Evolutionary conservation across 108 stramenopile genomes (phyloP).

Genomic region (Cyclotella cryptica): DNA sequence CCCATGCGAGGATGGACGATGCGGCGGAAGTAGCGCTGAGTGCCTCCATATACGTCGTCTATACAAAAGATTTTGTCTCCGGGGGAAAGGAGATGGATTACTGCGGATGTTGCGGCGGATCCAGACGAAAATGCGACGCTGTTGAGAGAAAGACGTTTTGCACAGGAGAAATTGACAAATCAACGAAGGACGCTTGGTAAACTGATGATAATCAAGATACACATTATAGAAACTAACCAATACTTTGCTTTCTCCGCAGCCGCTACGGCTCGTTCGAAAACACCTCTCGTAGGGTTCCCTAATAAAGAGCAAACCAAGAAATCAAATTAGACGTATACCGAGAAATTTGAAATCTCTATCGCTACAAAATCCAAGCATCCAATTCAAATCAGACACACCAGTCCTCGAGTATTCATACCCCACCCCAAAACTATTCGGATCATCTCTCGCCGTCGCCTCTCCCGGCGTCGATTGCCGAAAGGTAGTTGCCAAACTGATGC

Average conservation of each 20-base stretch:
- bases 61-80: constrained; percentile 78
- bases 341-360: neutral
- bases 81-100: constrained; percentile 69
- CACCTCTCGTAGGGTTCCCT: constrained; percentile 86
- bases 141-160: neutral
- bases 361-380: neutral
- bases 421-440: constrained; percentile 82
- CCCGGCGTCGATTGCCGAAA: constrained; percentile 80
- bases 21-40: constrained; percentile 72
- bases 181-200: too few species aligned
- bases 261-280: constrained; percentile 84
- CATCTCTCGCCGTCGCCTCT: constrained; percentile 59
- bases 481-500: constrained; percentile 83
- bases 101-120: constrained; percentile 88
- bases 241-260: constrained; percentile 71
- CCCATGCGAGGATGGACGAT: constrained; percentile 63
- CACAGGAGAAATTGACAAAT: neutral
- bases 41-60: constrained; percentile 91
- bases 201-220: too few species aligned
- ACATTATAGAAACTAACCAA: too few species aligned
- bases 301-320: neutral
- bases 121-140: constrained; percentile 86
- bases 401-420: constrained; percentile 88
- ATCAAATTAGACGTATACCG: neutral
- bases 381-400: constrained; percentile 30